Conservation (phyloP, 257 asterid genomes). For the Nicotiana obtusifolia region DNA sequence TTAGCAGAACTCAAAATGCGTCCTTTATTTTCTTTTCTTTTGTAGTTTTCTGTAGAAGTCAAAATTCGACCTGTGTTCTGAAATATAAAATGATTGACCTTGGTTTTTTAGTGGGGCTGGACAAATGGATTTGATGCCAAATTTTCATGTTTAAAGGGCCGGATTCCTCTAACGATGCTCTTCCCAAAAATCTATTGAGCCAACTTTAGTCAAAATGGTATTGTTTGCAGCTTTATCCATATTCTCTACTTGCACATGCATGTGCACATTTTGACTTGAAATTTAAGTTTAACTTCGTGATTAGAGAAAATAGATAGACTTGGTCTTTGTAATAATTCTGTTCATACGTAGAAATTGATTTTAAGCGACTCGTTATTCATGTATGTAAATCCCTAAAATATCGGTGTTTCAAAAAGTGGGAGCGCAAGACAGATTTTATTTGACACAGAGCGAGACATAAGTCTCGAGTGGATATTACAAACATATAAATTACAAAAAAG, state of each 20-base stretch:
- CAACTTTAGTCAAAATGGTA: not conserved
- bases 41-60: not conserved
- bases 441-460: no score
- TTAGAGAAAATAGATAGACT: not conserved
- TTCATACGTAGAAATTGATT: not conserved
- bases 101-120: not conserved
- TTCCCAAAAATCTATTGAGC: not conserved
- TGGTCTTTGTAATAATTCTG: no score
- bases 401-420: no score
- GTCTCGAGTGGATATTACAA: no score
- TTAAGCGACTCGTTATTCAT: no score
- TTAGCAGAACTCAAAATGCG: no score
- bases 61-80: not conserved
- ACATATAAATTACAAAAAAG: not conserved
- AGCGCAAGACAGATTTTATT: no score
- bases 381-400: no score
- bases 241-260: not conserved
- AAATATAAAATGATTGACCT: not conserved
- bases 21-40: not conserved
- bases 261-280: not conserved
- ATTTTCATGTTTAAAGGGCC: not conserved
- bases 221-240: not conserved
- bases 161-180: not conserved
- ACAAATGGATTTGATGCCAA: slow-evolving; percentile 7
- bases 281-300: not conserved